Evolutionary conservation across 805 yeast species (phyloP).

Genomic region (Myxozyma nipponensis): DNA sequence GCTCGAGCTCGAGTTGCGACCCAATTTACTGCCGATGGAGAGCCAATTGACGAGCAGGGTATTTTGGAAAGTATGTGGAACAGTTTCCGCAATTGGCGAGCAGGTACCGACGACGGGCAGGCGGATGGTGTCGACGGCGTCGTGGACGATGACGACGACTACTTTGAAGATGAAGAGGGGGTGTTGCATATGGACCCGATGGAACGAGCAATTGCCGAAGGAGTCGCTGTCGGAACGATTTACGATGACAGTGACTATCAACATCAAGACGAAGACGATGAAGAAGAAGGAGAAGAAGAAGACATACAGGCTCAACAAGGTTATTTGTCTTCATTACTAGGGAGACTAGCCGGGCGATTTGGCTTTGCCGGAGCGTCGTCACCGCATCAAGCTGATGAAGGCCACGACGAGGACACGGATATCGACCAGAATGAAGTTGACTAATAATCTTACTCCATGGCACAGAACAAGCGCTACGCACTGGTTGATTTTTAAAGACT

Average conservation of each 20-base stretch:
- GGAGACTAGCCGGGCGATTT: not conserved
- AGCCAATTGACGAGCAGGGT: constrained; percentile 11
- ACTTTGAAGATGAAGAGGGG: constrained; percentile 2
- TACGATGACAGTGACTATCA: not conserved
- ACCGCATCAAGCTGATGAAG: not conserved
- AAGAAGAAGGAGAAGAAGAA: not conserved
- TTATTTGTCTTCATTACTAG: not conserved
- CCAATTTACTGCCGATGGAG: constrained; percentile 4
- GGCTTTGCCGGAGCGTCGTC: not conserved
- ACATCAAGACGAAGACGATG: not conserved
- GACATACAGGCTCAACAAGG: not conserved
- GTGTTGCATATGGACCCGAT: constrained; percentile 3
- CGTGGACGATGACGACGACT: not conserved
- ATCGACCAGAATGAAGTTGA: not conserved
- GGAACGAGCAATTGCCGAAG: not conserved
- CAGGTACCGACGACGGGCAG: constrained; percentile 1
- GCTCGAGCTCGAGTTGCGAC: not conserved
- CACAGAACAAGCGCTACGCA: not conserved
- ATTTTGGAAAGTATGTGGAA: constrained; percentile 17
- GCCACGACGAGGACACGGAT: not conserved
- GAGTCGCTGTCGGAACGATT: not conserved
- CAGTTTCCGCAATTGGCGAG: constrained; percentile 16
- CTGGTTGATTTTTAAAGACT: not conserved
- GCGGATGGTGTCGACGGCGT: not conserved
- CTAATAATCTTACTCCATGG: too few species aligned